These are phyloP conservation scores for Parathielavia appendiculata DNA, from an alignment of 495 filamentous ascomycete genomes.

Conservation along the genomic window DNA sequence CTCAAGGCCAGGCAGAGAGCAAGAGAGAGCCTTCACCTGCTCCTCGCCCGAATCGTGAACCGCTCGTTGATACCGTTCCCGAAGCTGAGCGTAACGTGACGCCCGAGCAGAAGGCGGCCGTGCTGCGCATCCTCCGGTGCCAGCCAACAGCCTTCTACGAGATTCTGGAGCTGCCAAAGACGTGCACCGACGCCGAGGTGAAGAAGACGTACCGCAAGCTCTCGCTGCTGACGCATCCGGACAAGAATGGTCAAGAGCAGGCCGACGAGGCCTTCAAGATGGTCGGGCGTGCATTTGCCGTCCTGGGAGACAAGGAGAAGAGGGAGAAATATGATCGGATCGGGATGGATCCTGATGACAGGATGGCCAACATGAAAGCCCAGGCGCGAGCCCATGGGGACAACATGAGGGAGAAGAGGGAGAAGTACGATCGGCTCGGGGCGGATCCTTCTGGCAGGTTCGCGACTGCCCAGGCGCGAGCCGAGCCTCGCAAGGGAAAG, in stretches of 20 bases:
- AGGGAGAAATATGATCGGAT: conserved; percentile 77
- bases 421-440: no score
- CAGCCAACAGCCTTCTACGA: conserved; percentile 84
- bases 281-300: conserved; percentile 87
- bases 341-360: conserved; percentile 76
- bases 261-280: conserved; percentile 98
- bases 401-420: no score
- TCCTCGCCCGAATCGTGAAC: no score
- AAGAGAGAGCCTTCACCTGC: no score
- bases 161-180: conserved; percentile 61
- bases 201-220: conserved; percentile 94
- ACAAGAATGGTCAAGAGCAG: conserved; percentile 96
- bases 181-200: conserved; percentile 72
- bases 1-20: no score
- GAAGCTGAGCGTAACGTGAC: conserved; percentile 70
- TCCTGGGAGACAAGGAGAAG: conserved; percentile 91
- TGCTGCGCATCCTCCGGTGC: conserved; percentile 80
- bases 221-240: conserved; percentile 84
- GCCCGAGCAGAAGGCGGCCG: conserved; percentile 80
- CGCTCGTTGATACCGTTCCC: no score
- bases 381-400: no score
- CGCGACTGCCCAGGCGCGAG: conserved; percentile 50
- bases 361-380: no score
- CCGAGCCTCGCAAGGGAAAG: no score
- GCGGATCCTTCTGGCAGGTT: conserved; percentile 53